Evolutionary conservation across 345 rosid species (phyloP).

Genomic region (Nephelium lappaceum): DNA sequence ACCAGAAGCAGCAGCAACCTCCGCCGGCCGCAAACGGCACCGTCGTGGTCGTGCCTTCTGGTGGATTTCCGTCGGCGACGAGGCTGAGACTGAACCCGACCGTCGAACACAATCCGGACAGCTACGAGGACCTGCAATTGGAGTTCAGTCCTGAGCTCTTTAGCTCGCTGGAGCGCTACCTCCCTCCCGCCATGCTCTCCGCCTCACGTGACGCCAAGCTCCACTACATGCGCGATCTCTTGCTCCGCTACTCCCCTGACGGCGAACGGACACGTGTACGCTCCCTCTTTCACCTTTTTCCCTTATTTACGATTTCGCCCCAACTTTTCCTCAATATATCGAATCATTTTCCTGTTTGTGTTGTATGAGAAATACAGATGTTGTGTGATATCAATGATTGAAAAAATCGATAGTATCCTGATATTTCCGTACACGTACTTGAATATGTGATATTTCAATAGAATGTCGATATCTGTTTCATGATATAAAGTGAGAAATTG

Average conservation of each 20-base stretch:
- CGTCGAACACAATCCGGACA: slow-evolving; percentile 69
- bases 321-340: background rate
- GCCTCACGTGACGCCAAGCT: slow-evolving; percentile 55
- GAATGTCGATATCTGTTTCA: too few relatives aligned
- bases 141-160: slow-evolving; percentile 72
- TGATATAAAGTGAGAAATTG: too few relatives aligned
- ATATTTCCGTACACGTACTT: too few relatives aligned
- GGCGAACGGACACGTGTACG: slow-evolving; percentile 76
- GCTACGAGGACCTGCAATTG: slow-evolving; percentile 74
- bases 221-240: slow-evolving; percentile 66
- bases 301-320: background rate
- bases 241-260: slow-evolving; percentile 74
- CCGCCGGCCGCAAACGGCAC: slow-evolving; percentile 41
- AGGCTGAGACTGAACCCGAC: slow-evolving; percentile 63
- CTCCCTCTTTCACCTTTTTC: background rate
- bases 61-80: slow-evolving; percentile 20
- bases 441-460: too few relatives aligned
- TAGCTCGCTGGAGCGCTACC: slow-evolving; percentile 81
- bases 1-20: slow-evolving; percentile 22
- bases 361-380: background rate
- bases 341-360: background rate
- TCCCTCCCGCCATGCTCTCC: slow-evolving; percentile 61
- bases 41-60: background rate
- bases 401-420: too few relatives aligned
- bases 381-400: background rate